Base-by-base conservation (phyloP, 805 yeast species). In the Cyberlindnera mycetangii region DNA sequence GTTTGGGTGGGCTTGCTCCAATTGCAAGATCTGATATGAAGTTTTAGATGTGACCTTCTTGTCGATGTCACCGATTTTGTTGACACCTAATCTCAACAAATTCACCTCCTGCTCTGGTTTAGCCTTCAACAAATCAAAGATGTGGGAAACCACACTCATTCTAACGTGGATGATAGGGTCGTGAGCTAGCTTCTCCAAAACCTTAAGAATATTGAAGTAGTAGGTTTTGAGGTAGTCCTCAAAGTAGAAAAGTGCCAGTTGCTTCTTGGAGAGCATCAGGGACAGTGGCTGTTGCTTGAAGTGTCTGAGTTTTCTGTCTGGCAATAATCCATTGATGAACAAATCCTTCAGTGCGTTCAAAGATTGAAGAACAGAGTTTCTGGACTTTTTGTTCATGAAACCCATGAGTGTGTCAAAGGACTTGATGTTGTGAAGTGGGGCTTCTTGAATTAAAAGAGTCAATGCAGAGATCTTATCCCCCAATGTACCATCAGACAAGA, bases 21-120 rank as follows among this genome's bases (percentile, higher is more conserved):
- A 67, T 56, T 84, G 83, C 51, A 90, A 72, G 37, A 93, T 68
- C 51, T 83, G 81, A 63, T 79, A 88, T 5, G 97, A 89, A 1
- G 95, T 79, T 60, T 87, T 87, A 1, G 98, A 85, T 1, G 95
- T 79, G 5, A 93, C 96, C 61, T 89, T 89, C 50, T 87, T 85
- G 51, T 92, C 97, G 35, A 78, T 76, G 62, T 93, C 99, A 67
- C 99, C 99, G 30, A 93, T 72, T 63, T 93, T 93, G 65, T 93
- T 93, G 37, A 89, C 93, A 42, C 96, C 96, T 42, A 93, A 72
- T 55, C 89, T 77, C 56, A 93, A 72, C 53, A 93, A 70, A 64
- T 93, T 93, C 41, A 83, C 95, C 65, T 93, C 99, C 71, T 93
- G 99, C 69, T 93, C 99, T 4, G 99, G 98, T 64, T 90, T 92